These are phyloP conservation scores for Candida chilensis DNA, from an alignment of 805 yeast genomes.

Conservation along the genomic window DNA sequence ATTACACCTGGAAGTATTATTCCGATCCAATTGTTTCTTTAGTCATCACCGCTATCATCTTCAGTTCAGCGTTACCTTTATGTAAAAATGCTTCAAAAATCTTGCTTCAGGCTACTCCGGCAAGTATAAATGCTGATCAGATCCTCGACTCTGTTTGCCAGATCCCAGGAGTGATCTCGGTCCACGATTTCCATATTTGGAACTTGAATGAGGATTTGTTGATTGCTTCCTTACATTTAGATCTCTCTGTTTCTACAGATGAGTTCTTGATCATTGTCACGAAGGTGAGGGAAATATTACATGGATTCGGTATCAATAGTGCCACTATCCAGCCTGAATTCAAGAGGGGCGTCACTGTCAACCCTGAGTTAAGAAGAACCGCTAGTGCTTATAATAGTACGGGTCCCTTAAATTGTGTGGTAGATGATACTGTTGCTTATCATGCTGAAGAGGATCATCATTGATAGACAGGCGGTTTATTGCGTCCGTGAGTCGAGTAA, in stretches of 20 bases:
- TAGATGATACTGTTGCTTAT: no score
- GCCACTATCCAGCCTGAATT: conserved; percentile 98
- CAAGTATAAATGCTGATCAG: conserved; percentile 65
- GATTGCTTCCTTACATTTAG: conserved; percentile 86
- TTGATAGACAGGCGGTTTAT: no score
- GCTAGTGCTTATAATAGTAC: no score
- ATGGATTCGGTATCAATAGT: conserved; percentile 79
- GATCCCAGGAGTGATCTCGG: conserved; percentile 67
- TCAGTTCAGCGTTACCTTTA: conserved; percentile 84
- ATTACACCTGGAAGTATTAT: conserved; percentile 79
- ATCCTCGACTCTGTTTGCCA: conserved; percentile 61
- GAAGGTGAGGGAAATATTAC: conserved; percentile 70
- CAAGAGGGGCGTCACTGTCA: no score
- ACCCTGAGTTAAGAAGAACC: no score
- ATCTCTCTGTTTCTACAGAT: conserved; percentile 55
- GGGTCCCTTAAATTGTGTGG: no score
- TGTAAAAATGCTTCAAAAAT: conserved; percentile 83
- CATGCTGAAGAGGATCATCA: no score
- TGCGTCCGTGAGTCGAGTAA: no score
- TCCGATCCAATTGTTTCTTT: conserved; percentile 83
- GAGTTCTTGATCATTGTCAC: conserved; percentile 64
- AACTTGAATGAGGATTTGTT: conserved; percentile 79
- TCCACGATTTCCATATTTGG: conserved; percentile 97
- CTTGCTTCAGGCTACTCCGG: conserved; percentile 87
- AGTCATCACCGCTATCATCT: conserved; percentile 79